These are phyloP conservation scores for Diplodia scrobiculata DNA, from an alignment of 2,329 filamentous ascomycete species.

Conservation along the genomic window DNA sequence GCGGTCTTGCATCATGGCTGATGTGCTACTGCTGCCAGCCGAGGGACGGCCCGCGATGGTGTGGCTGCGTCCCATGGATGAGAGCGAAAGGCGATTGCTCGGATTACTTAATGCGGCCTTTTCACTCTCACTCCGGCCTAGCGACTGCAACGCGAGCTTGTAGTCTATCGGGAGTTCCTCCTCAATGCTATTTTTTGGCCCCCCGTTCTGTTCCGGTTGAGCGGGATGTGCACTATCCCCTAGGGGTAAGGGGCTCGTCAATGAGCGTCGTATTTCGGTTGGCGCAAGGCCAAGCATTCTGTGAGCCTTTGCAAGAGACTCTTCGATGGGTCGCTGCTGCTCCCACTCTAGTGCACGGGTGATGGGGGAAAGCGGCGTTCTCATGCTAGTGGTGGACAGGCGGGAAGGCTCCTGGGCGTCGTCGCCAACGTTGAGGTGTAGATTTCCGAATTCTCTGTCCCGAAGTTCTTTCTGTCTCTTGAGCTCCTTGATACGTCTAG, in stretches of 20 bases:
- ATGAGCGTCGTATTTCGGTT: slow-evolving; percentile 31
- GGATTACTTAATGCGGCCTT: slow-evolving; percentile 20
- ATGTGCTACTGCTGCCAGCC: slow-evolving; percentile 7
- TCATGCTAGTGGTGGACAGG: slow-evolving; percentile 20
- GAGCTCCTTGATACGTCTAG: slow-evolving; percentile 59
- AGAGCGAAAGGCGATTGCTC: slow-evolving; percentile 18
- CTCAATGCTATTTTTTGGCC: slow-evolving; percentile 6
- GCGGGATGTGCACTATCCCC: slow-evolving; percentile 14
- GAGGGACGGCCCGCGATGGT: slow-evolving; percentile 20
- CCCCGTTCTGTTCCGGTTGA: slow-evolving; percentile 20
- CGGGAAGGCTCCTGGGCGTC: slow-evolving; percentile 17
- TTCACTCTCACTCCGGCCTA: slow-evolving; percentile 30
- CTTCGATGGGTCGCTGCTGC: slow-evolving; percentile 28
- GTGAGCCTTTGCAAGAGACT: slow-evolving; percentile 46
- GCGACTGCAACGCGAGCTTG: slow-evolving; percentile 42
- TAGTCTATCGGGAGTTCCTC: slow-evolving; percentile 44
- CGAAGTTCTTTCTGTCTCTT: slow-evolving; percentile 60
- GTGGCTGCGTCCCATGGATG: slow-evolving; percentile 27
- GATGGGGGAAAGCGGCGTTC: slow-evolving; percentile 24
- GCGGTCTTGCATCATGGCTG: slow-evolving; percentile 23
- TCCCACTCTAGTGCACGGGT: slow-evolving; percentile 20
- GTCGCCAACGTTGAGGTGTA: slow-evolving; percentile 34
- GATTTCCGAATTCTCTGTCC: slow-evolving; percentile 47
- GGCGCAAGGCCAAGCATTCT: slow-evolving; percentile 45
- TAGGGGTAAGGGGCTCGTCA: slow-evolving; percentile 27